These are phyloP conservation scores for Flaveria robusta DNA, from an alignment of 129 eudicot species.

Conservation along the genomic window DNA sequence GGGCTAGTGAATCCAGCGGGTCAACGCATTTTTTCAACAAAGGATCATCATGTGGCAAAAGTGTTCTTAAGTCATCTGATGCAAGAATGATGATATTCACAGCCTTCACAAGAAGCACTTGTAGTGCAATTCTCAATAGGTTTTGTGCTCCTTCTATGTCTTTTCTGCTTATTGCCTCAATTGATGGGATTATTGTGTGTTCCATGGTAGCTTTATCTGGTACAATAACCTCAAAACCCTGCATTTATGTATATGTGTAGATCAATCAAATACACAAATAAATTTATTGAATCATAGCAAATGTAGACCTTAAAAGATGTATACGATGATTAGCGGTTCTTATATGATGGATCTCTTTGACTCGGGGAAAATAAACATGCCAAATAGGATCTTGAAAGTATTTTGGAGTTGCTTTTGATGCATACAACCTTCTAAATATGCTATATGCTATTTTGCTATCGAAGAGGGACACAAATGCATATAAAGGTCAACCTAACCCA, in stretches of 20 bases:
- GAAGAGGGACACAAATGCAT: neutral
- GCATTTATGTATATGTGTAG: constrained; percentile 4
- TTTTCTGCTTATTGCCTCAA: constrained; percentile 59
- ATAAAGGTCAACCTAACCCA: neutral
- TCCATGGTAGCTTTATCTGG: constrained; percentile 58
- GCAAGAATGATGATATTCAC: constrained; percentile 65
- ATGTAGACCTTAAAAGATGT: neutral
- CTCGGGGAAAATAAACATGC: too few relatives aligned
- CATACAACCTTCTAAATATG: too few relatives aligned
- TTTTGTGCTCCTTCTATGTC: constrained; percentile 60
- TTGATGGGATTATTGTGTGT: constrained; percentile 59
- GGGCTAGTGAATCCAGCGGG: constrained; percentile 75
- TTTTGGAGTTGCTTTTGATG: neutral
- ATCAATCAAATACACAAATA: neutral
- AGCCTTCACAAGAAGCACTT: constrained; percentile 70
- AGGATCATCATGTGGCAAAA: constrained; percentile 77
- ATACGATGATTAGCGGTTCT: neutral
- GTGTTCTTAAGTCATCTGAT: constrained; percentile 53
- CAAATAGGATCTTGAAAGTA: neutral
- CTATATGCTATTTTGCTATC: neutral
- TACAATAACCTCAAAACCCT: constrained; percentile 59
- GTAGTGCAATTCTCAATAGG: constrained; percentile 58
- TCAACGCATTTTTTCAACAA: constrained; percentile 67
- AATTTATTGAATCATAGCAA: neutral
- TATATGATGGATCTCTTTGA: too few relatives aligned